phyloP scores from a whole-genome alignment of 768 basidiomycete species.

The Lactarius vividus region DNA sequence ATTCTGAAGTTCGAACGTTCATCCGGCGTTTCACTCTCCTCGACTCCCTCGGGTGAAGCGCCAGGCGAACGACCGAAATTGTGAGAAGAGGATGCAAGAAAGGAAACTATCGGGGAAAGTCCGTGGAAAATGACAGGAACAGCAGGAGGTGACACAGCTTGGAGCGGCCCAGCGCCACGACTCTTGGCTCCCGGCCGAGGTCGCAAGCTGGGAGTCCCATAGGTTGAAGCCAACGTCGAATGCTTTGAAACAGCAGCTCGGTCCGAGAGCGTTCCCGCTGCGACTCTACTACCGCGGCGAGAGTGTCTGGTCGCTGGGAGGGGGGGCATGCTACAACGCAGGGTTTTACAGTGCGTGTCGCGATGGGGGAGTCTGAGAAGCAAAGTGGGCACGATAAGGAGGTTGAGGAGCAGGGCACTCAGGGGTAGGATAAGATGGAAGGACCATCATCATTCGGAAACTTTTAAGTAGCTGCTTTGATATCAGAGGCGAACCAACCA shows the following conservation, averaged over 20 bases:
- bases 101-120: constrained; percentile 13
- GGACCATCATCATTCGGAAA: background rate
- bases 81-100: constrained; percentile 13
- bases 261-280: too few relatives aligned
- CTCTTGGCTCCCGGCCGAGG: background rate
- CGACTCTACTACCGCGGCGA: background rate
- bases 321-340: constrained; percentile 6
- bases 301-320: background rate
- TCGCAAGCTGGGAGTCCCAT: background rate
- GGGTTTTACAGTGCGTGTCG: background rate
- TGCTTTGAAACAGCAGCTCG: background rate
- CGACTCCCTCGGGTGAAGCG: background rate
- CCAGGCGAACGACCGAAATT: background rate
- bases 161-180: background rate
- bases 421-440: background rate
- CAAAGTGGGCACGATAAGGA: background rate
- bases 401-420: background rate
- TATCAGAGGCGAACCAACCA: background rate
- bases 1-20: constrained; percentile 4
- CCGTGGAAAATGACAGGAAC: constrained; percentile 7
- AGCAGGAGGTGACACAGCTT: background rate
- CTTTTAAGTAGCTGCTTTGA: constrained; percentile 8
- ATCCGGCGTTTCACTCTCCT: background rate
- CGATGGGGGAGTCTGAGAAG: background rate
- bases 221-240: background rate